Base-by-base conservation (phyloP, 2,329 filamentous ascomycete species). In the Clonostachys rosea region DNA sequence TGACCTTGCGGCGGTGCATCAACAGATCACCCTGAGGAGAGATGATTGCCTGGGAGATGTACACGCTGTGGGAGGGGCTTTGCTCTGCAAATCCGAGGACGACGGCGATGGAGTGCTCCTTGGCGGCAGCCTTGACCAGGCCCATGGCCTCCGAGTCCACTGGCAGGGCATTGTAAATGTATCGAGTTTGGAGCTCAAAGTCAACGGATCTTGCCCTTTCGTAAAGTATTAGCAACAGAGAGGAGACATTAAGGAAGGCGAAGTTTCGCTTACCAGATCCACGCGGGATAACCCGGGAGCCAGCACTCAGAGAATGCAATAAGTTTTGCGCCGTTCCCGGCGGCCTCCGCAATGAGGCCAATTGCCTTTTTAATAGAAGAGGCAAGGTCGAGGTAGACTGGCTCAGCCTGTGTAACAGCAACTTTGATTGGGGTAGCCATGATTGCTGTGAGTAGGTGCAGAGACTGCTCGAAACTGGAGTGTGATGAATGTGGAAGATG, bases 221-320 rank as follows among this genome's bases (percentile, higher is more conserved):
- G 12, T n/a, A 17, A 30, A 11, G 14, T n/a, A 8, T 40, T 4
- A 40, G 12, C 24, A 9, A 17, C 36, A 40, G 36, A 40, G 36
- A 40, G n/a, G 17, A n/a, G 6, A 20, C 12, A 17, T 16, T 3
- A 39, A 18, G n/a, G 34, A 33, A 18, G 33, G 64, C 59, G 34
- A 62, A 60, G 34, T 57, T 4, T 20, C 2, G 11, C 48, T 1
- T 59, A 63, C 52, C 61, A 62, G 36, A 67, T 66, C 65, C 66
- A 72, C 46, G 62, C 65, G 18, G 76, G 76, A 57, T 79, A 80
- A 0, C 76, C 76, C 0, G 75, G 74, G 20, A 79, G 67, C 69
- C 72, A 80, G 24, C 68, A 68, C 51, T 80, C 76, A 2, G 77
- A 71, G 48, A 81, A 81, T 0, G 71, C 67, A 10, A 86, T 57